Percentiles rank a stretch among this genome's conserved stretches.
These are phyloP conservation scores for Wickerhamomyces chaumierensis DNA, from an alignment of 805 yeast genomes.

Conservation along the genomic window DNA sequence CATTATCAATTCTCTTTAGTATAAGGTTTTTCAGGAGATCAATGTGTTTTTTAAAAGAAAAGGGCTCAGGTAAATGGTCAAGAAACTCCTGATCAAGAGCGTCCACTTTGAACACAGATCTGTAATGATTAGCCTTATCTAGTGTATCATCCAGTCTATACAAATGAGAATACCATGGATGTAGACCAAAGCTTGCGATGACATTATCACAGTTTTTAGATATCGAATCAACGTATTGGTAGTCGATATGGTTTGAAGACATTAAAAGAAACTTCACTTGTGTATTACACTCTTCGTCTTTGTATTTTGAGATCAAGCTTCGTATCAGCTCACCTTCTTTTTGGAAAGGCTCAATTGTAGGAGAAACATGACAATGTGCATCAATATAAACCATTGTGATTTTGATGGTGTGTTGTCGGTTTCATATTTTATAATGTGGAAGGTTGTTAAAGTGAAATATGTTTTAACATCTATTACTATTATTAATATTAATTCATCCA, in stretches of 20 bases:
- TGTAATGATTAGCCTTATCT: constrained; percentile 45
- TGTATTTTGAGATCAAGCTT: constrained; percentile 1
- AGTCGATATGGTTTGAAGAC: constrained; percentile 36
- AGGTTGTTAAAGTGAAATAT: too few species aligned
- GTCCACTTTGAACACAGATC: constrained; percentile 31
- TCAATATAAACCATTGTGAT: constrained; percentile 10
- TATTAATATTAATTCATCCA: too few species aligned
- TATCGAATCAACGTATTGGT: constrained; percentile 16
- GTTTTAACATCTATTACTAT: too few species aligned
- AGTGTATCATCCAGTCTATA: constrained; percentile 23
- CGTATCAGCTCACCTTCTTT: constrained; percentile 2
- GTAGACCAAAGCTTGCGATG: constrained; percentile 58
- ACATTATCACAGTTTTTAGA: constrained; percentile 11
- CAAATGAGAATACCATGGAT: constrained; percentile 85
- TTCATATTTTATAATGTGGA: too few species aligned
- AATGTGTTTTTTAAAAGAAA: constrained; percentile 26
- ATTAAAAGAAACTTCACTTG: constrained; percentile 22
- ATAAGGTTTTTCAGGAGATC: constrained; percentile 7
- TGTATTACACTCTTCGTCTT: neutral
- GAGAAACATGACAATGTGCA: constrained; percentile 26
- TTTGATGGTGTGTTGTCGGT: too few species aligned
- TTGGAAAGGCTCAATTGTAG: constrained; percentile 2
- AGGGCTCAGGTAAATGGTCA: constrained; percentile 50
- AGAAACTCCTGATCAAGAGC: constrained; percentile 26
- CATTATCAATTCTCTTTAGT: neutral